Evolutionary conservation across 2,329 filamentous ascomycete species (phyloP).

Genomic region (Fusarium sp.): DNA sequence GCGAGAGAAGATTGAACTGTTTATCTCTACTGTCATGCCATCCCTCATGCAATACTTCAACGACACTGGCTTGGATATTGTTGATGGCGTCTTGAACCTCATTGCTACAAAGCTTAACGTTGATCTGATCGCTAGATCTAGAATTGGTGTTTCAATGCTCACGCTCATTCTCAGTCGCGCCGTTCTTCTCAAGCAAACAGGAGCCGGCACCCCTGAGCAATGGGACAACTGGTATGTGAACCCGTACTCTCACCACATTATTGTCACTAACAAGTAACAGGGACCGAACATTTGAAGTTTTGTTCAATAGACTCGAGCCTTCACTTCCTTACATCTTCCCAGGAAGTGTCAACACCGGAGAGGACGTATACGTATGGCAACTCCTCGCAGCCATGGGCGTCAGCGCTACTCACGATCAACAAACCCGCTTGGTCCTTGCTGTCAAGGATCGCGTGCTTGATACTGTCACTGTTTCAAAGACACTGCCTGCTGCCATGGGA

Average conservation of each 20-base stretch:
- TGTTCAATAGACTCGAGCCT: slow-evolving; percentile 90
- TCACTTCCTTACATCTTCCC: slow-evolving; percentile 89
- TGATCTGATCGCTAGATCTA: slow-evolving; percentile 84
- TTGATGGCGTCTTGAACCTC: slow-evolving; percentile 88
- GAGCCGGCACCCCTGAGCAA: slow-evolving; percentile 74
- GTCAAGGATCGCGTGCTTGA: slow-evolving; percentile 99
- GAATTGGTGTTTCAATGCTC: slow-evolving; percentile 88
- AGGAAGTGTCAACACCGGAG: slow-evolving; percentile 85
- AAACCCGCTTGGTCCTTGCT: slow-evolving; percentile 91
- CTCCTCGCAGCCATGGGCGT: slow-evolving; percentile 96
- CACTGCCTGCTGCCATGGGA: slow-evolving; percentile 86
- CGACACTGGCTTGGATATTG: slow-evolving; percentile 89
- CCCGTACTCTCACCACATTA: neutral
- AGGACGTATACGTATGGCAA: slow-evolving; percentile 98
- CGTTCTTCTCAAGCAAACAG: slow-evolving; percentile 88
- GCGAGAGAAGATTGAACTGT: slow-evolving; percentile 92
- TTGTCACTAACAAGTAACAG: slow-evolving; percentile 56
- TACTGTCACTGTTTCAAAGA: slow-evolving; percentile 89
- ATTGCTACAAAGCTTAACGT: slow-evolving; percentile 87
- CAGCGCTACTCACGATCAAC: slow-evolving; percentile 91
- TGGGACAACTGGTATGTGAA: slow-evolving; percentile 80
- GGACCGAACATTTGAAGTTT: slow-evolving; percentile 81
- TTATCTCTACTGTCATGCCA: slow-evolving; percentile 88
- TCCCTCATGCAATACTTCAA: slow-evolving; percentile 90
- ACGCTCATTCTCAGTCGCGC: slow-evolving; percentile 95